Evolutionary conservation across 352 stramenopile species (phyloP), one percentile per base, ranked within the genome.

Genomic region (Peronospora destructor): DNA sequence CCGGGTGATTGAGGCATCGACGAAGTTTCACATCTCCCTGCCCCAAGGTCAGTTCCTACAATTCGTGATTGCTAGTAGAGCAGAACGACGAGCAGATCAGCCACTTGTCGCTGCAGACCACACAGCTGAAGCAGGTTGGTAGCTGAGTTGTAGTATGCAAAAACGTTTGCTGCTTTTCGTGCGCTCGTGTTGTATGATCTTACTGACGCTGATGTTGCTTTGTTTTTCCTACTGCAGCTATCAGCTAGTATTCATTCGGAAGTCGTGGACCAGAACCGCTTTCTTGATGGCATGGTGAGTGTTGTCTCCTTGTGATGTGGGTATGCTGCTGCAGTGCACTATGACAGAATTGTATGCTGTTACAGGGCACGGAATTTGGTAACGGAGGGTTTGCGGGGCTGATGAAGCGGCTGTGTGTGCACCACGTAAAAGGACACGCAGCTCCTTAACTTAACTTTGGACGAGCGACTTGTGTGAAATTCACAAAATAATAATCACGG

Each of bases 1-100:
- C n/a, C n/a, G n/a, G n/a, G n/a, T n/a, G n/a, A n/a, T n/a, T n/a
- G n/a, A n/a, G n/a, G n/a, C n/a, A n/a, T n/a, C n/a, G n/a, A n/a
- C n/a, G n/a, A n/a, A n/a, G n/a, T n/a, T n/a, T n/a, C n/a, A n/a
- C n/a, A n/a, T n/a, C n/a, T n/a, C n/a, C n/a, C n/a, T n/a, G n/a
- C n/a, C n/a, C n/a, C n/a, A n/a, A n/a, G n/a, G n/a, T n/a, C n/a
- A n/a, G n/a, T n/a, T n/a, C n/a, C n/a, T n/a, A n/a, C n/a, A n/a
- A n/a, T n/a, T n/a, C n/a, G n/a, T n/a, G 19, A 21, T 21, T 21
- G 19, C 3, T 21, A 21, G 19, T 3, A 42, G 83, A 91, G 33
- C 83, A 94, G 41, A 94, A 94, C 35, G 81, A 94, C 28, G 81
- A 91, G 57, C 78, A 94, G 54, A 90, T 94, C 45, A 89, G 77